Percentiles rank a stretch among this genome's conserved stretches.
Conservation (phyloP, 139 green algal species). For the Chlorella sp. region DNA sequence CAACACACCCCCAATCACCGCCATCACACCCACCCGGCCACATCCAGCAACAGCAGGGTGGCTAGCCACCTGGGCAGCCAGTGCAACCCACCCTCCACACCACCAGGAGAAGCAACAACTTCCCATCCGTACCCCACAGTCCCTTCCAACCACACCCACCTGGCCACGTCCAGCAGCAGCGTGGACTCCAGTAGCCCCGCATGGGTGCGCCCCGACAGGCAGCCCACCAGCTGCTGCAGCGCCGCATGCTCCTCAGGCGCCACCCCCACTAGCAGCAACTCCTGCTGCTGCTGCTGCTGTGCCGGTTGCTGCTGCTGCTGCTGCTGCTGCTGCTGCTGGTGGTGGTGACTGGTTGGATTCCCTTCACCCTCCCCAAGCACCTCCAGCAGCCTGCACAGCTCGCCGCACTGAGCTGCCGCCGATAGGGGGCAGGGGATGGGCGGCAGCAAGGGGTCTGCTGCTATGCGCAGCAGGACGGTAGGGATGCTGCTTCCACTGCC, state of each 20-base stretch:
- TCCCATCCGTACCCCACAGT: neutral
- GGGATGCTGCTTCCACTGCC: neutral
- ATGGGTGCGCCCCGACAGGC: slow-evolving; percentile 13
- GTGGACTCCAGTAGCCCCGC: slow-evolving; percentile 13
- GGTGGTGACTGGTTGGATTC: neutral
- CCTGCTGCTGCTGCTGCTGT: neutral
- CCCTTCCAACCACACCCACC: neutral
- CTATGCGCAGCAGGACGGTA: neutral
- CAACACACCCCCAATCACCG: too few species aligned
- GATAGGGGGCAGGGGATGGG: neutral
- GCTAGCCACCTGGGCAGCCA: neutral
- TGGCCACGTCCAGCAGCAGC: neutral
- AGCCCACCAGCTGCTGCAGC: slow-evolving; percentile 17
- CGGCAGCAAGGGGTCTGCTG: neutral
- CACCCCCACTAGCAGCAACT: neutral
- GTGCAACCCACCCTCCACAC: neutral
- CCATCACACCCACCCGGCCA: too few species aligned
- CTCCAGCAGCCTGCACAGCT: neutral
- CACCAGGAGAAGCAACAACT: neutral
- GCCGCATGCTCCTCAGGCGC: slow-evolving; percentile 2
- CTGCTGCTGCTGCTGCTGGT: neutral
- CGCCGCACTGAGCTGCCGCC: neutral
- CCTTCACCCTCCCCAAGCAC: neutral
- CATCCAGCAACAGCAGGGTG: neutral
- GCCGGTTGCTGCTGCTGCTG: neutral